Percentiles rank a stretch among this genome's conserved stretches.
Conservation (phyloP, 768 basidiomycete genomes). For the Favolaschia claudopus region DNA sequence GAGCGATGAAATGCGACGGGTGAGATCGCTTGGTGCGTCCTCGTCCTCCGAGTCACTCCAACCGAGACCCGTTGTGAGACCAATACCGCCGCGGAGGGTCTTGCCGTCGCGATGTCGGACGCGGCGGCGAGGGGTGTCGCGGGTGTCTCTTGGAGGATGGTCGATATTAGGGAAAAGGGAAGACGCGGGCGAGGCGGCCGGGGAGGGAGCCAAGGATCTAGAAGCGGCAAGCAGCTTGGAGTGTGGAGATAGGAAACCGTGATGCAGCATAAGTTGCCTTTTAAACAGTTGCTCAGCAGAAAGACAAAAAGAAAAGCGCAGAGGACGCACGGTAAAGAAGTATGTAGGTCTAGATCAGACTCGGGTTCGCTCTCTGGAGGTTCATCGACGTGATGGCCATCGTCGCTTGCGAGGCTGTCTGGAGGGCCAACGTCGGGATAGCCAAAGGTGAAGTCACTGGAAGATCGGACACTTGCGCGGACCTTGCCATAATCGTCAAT, state of each 20-base stretch:
- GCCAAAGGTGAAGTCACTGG: constrained; percentile 19
- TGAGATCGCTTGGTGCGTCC: constrained; percentile 73
- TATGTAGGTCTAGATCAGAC: constrained; percentile 73
- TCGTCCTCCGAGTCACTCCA: constrained; percentile 87
- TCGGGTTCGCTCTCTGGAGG: constrained; percentile 58
- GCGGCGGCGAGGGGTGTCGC: constrained; percentile 64
- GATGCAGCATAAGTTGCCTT: constrained; percentile 71
- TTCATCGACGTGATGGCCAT: constrained; percentile 35
- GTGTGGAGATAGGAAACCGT: constrained; percentile 70
- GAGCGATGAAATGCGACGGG: constrained; percentile 65
- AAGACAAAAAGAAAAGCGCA: constrained; percentile 12
- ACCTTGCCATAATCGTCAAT: constrained; percentile 34
- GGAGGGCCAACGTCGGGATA: constrained; percentile 19
- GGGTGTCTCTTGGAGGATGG: constrained; percentile 21
- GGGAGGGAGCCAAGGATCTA: constrained; percentile 2
- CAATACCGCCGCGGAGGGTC: constrained; percentile 66
- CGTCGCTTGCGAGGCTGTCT: constrained; percentile 28
- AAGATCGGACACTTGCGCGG: constrained; percentile 6
- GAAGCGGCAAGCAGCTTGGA: constrained; percentile 60
- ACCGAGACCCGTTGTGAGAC: constrained; percentile 74
- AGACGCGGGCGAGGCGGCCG: not conserved
- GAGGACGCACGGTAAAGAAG: constrained; percentile 68
- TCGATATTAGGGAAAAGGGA: constrained; percentile 9
- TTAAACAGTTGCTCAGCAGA: constrained; percentile 6
- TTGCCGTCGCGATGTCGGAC: constrained; percentile 69